Percentiles rank a stretch among this genome's conserved stretches.
phyloP scores from a whole-genome alignment of 768 basidiomycete genomes.

The Glaciozyma antarctica region DNA sequence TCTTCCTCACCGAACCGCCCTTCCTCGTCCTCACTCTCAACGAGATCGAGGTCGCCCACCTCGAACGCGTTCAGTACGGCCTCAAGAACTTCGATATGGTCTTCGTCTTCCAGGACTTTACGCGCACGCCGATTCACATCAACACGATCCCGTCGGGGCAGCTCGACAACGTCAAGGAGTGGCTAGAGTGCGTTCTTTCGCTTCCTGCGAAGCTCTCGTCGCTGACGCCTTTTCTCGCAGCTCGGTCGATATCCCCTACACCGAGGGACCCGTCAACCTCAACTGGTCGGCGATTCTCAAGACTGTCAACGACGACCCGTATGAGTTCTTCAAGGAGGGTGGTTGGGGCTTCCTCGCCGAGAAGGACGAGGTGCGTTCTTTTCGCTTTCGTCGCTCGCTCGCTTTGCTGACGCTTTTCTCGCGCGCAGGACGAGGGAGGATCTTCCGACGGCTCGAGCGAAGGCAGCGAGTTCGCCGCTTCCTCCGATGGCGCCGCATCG shows the following conservation, averaged over 20 bases:
- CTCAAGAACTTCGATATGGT: slow-evolving; percentile 95
- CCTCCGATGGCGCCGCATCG: background rate
- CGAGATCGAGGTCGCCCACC: slow-evolving; percentile 91
- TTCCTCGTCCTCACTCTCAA: slow-evolving; percentile 89
- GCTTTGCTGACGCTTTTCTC: background rate
- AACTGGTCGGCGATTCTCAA: slow-evolving; percentile 99
- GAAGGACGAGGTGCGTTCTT: slow-evolving; percentile 5
- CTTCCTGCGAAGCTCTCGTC: background rate
- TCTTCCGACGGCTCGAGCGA: background rate
- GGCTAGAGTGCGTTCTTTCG: slow-evolving; percentile 71
- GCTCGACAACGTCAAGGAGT: slow-evolving; percentile 96
- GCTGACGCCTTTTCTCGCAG: slow-evolving; percentile 42
- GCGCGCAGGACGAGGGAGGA: background rate
- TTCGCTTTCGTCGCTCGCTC: background rate
- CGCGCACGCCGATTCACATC: slow-evolving; percentile 81
- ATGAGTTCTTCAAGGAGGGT: slow-evolving; percentile 90
- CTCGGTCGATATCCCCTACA: slow-evolving; percentile 91
- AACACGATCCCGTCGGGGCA: slow-evolving; percentile 85
- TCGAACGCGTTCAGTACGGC: slow-evolving; percentile 93
- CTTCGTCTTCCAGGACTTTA: slow-evolving; percentile 94
- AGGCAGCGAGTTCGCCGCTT: background rate
- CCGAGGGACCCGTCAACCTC: slow-evolving; percentile 91
- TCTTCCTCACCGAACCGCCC: slow-evolving; percentile 87
- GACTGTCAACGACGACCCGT: slow-evolving; percentile 88
- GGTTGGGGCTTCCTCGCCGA: slow-evolving; percentile 85